These are phyloP conservation scores for Fusarium abutilonis DNA, from an alignment of 2,329 filamentous ascomycete species.

Conservation along the genomic window DNA sequence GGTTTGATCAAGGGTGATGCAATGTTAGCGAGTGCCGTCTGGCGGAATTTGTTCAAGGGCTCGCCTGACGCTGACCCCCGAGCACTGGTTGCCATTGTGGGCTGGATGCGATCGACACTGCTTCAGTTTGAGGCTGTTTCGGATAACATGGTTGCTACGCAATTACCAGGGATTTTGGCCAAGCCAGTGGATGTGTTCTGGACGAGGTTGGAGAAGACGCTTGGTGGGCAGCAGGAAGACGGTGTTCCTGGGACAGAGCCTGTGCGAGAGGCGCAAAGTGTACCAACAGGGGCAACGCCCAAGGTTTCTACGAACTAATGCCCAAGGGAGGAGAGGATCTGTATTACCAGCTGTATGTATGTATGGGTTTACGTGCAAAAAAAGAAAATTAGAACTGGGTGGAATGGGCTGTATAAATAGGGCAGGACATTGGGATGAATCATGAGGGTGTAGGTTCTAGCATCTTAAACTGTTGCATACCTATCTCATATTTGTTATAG, in stretches of 20 bases:
- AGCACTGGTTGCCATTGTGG: constrained; percentile 63
- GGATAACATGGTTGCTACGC: constrained; percentile 54
- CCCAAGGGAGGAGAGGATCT: constrained; percentile 10
- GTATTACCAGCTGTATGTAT: constrained; percentile 41
- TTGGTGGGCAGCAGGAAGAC: constrained; percentile 49
- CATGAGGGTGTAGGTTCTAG: constrained; percentile 7
- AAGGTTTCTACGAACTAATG: constrained; percentile 40
- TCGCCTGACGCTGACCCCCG: constrained; percentile 62
- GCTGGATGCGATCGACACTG: constrained; percentile 64
- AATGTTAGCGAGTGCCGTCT: constrained; percentile 82
- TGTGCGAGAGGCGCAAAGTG: constrained; percentile 27
- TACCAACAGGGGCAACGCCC: constrained; percentile 14
- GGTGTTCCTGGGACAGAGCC: constrained; percentile 27
- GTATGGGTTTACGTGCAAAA: constrained; percentile 19
- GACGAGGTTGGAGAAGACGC: constrained; percentile 54
- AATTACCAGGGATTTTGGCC: constrained; percentile 49
- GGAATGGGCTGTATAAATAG: constrained; percentile 41
- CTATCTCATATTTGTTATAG: too few species aligned
- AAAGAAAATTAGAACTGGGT: constrained; percentile 15
- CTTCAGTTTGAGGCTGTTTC: constrained; percentile 60
- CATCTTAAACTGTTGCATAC: constrained; percentile 29
- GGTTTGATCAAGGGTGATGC: constrained; percentile 80
- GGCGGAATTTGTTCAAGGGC: constrained; percentile 92
- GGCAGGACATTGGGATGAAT: constrained; percentile 19
- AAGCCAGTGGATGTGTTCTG: constrained; percentile 56